These are phyloP conservation scores for Aspergillus bertholletiae DNA, from an alignment of 495 filamentous ascomycete genomes.

Conservation along the genomic window DNA sequence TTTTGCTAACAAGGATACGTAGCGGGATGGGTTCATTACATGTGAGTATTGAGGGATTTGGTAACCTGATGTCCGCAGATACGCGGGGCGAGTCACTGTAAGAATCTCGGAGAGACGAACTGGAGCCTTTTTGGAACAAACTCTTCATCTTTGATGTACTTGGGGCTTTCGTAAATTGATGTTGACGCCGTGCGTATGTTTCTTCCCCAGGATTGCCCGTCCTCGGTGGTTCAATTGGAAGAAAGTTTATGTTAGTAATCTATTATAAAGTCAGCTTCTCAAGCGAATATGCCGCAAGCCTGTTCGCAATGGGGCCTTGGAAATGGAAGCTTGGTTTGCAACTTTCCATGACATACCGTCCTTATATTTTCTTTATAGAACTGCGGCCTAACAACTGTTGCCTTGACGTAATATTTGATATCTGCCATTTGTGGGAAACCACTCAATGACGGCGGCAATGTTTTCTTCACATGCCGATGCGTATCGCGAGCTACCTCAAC, in stretches of 20 bases:
- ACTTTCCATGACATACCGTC: conserved; percentile 34
- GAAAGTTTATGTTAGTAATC: conserved; percentile 68
- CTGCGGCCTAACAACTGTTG: conserved; percentile 75
- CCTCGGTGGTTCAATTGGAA: conserved; percentile 88
- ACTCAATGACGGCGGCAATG: conserved; percentile 80
- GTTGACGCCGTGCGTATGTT: conserved; percentile 76
- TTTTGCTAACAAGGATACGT: conserved; percentile 70
- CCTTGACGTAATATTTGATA: conserved; percentile 91
- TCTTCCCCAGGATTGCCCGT: conserved; percentile 65
- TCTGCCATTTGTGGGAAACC: conserved; percentile 81
- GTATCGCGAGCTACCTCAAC: conserved; percentile 56
- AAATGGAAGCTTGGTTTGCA: background rate
- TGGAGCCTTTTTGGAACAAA: conserved; percentile 49
- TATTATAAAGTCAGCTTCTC: conserved; percentile 19
- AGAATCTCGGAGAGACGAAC: conserved; percentile 18
- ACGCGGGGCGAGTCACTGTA: conserved; percentile 45
- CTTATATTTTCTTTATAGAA: conserved; percentile 86
- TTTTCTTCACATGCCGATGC: conserved; percentile 71
- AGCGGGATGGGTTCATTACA: conserved; percentile 84
- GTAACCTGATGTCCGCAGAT: conserved; percentile 74
- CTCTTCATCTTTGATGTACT: conserved; percentile 44
- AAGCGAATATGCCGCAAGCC: background rate
- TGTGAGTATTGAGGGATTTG: conserved; percentile 83
- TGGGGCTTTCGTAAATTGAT: conserved; percentile 60
- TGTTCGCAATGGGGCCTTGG: background rate